These are phyloP conservation scores for Vaccinium darrowii DNA, from an alignment of 148 eudicot genomes.

Conservation along the genomic window DNA sequence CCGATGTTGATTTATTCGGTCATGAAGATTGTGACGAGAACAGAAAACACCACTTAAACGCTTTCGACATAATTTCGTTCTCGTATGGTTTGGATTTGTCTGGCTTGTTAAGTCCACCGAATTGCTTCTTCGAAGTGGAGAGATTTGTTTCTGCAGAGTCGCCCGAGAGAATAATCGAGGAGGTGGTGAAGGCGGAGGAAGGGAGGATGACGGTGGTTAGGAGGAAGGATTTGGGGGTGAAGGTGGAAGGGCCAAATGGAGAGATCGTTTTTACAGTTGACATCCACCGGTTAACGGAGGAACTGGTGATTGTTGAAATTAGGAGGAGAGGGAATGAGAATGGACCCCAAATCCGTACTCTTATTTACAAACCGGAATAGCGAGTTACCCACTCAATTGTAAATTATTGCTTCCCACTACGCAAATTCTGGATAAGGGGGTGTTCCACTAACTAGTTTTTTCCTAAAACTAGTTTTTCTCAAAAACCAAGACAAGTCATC, in stretches of 20 bases:
- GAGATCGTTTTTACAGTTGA: conserved; percentile 31
- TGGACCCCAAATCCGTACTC: conserved; percentile 30
- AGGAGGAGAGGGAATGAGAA: conserved; percentile 34
- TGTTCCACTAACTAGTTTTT: no score
- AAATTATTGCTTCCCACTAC: not conserved
- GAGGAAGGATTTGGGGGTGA: conserved; percentile 33
- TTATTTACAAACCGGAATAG: conserved; percentile 29
- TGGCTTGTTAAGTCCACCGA: conserved; percentile 40
- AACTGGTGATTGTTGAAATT: conserved; percentile 46
- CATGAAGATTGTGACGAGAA: conserved; percentile 8
- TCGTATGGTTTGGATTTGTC: conserved; percentile 59
- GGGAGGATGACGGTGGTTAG: conserved; percentile 29
- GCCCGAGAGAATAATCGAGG: conserved; percentile 37
- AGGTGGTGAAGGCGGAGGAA: conserved; percentile 6
- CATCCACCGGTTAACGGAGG: conserved; percentile 45
- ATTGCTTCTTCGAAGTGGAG: conserved; percentile 27
- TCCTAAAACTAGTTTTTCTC: no score
- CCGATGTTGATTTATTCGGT: not conserved
- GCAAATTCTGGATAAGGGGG: no score
- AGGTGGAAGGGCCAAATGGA: conserved; percentile 38
- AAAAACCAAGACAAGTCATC: no score
- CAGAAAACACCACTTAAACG: conserved; percentile 29
- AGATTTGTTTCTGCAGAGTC: conserved; percentile 42
- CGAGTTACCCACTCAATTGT: conserved; percentile 10
- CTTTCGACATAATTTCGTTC: conserved; percentile 66